Conservation (phyloP, 1,284 basidiomycete species). For the Rhodotorula sp. region DNA sequence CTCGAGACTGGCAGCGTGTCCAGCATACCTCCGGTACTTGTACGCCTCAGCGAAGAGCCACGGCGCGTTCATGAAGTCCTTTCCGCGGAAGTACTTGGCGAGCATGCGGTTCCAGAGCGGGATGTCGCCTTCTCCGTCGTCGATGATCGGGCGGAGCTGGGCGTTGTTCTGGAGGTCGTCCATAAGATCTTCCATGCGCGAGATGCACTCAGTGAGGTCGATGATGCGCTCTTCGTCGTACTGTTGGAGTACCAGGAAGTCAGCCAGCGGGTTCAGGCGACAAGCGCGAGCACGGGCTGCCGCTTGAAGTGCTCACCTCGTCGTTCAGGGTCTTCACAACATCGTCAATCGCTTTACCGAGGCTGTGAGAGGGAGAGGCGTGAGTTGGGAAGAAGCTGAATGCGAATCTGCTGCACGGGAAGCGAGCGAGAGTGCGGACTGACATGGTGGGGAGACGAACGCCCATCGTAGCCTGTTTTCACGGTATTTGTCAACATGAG, state of each 20-base stretch:
- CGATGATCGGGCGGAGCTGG: slow-evolving; percentile 72
- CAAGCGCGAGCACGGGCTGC: slow-evolving; percentile 1
- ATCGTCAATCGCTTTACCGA: slow-evolving; percentile 95
- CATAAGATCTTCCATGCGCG: slow-evolving; percentile 54
- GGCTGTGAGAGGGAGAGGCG: neutral
- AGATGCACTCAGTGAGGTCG: slow-evolving; percentile 83
- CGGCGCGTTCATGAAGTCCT: slow-evolving; percentile 92
- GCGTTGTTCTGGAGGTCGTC: slow-evolving; percentile 51
- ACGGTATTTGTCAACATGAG: neutral
- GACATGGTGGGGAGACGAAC: slow-evolving; percentile 38
- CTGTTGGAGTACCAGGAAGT: slow-evolving; percentile 44
- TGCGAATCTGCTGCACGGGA: too few relatives aligned
- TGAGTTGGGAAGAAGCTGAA: too few relatives aligned
- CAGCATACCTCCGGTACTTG: slow-evolving; percentile 62
- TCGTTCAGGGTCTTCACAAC: slow-evolving; percentile 85
- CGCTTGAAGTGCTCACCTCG: slow-evolving; percentile 45
- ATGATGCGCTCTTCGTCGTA: slow-evolving; percentile 79
- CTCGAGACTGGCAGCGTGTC: too few relatives aligned
- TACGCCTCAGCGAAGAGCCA: slow-evolving; percentile 91
- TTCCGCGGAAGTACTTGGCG: slow-evolving; percentile 79
- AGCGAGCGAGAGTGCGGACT: too few relatives aligned
- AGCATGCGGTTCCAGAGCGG: slow-evolving; percentile 88
- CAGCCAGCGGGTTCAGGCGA: neutral
- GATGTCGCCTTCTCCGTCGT: slow-evolving; percentile 91
- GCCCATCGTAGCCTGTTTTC: slow-evolving; percentile 41